Base-by-base conservation (phyloP, 1,139 yeast species). In the Saccharomyces hybrid region DNA sequence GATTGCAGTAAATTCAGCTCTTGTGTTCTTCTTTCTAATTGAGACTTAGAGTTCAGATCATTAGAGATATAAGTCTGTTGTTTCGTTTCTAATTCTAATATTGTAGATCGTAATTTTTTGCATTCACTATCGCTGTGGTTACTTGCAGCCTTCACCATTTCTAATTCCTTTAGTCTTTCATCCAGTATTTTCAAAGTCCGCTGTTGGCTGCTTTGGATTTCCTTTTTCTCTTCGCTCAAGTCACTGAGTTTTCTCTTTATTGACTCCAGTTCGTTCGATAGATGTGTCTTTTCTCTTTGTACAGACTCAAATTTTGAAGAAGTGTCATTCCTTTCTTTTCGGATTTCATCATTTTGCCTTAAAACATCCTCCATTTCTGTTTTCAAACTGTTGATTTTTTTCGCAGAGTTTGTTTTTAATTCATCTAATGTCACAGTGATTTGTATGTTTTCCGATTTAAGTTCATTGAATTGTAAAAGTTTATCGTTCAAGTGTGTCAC, bases 371-470 rank as follows among this genome's bases (percentile, higher is more conserved):
- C 79, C n/a, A 83, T 69, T 51, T 83, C 83, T n/a, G 72, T 73
- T 54, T 78, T 78, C 48, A 81, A 70, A n/a, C 73, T 74, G 42
- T 75, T 72, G 44, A 64, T 57, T 53, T 70, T 68, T 3, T 60
- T 57, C 28, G 68, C 64, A 26, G 68, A 71, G 4, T 66, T 64
- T 52, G 78, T 83, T 31, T 75, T 71, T 4, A 75, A 60, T 61
- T 81, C 87, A 63, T 84, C 89, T 53, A 75, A 71, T 52, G 78
- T 77, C 19, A 84, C 76, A 63, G 47, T 48, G 50, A 49, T 47
- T 38, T 28, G 47, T 21, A 57, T 9, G 47, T 57, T 55, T 29
- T 53, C 55, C 12, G 56, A 57, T 27, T 55, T 51, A n/a, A 57
- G 42, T 27, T 54, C 51, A 24, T 54, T 50, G 6, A 57, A 57